phyloP scores from a whole-genome alignment of 768 basidiomycete genomes.

The Suillus occidentalis region DNA sequence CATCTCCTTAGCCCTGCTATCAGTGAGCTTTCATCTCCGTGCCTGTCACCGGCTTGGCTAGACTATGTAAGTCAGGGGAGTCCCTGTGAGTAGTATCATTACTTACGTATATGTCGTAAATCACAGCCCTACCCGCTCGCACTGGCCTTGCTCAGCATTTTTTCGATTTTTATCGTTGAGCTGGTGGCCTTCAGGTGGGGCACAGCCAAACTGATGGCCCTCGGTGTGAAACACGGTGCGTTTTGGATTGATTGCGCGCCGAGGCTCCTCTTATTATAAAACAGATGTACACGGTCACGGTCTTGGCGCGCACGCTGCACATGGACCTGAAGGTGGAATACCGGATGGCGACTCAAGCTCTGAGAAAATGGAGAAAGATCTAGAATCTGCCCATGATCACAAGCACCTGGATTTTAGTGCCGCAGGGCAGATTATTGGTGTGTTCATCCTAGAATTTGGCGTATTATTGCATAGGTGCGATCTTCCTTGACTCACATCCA shows the following conservation, averaged over 20 bases:
- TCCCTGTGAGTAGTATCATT: not conserved
- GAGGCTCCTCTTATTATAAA: not conserved
- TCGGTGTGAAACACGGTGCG: conserved; percentile 66
- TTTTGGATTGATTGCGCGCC: not conserved
- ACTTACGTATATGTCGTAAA: not conserved
- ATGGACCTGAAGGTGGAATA: conserved; percentile 57
- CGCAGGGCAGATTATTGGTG: conserved; percentile 75
- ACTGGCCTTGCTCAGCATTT: conserved; percentile 79
- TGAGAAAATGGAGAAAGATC: conserved; percentile 24
- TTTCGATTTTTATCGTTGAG: conserved; percentile 82
- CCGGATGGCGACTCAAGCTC: conserved; percentile 17
- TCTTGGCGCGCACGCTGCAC: conserved; percentile 58
- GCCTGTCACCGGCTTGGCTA: conserved; percentile 69
- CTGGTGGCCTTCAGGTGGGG: conserved; percentile 88
- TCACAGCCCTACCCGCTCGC: conserved; percentile 78
- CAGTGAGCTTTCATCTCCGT: conserved; percentile 66
- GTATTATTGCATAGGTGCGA: conserved; percentile 77
- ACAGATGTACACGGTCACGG: conserved; percentile 70
- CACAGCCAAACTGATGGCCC: conserved; percentile 60
- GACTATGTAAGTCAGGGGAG: conserved; percentile 57
- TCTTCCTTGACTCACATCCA: not conserved
- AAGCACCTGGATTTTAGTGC: conserved; percentile 40
- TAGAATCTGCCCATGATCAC: conserved; percentile 24
- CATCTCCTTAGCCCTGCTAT: conserved; percentile 79
- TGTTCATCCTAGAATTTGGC: conserved; percentile 93